Evolutionary conservation across 768 basidiomycete genomes (phyloP).

Genomic region (Suillus brevipes): DNA sequence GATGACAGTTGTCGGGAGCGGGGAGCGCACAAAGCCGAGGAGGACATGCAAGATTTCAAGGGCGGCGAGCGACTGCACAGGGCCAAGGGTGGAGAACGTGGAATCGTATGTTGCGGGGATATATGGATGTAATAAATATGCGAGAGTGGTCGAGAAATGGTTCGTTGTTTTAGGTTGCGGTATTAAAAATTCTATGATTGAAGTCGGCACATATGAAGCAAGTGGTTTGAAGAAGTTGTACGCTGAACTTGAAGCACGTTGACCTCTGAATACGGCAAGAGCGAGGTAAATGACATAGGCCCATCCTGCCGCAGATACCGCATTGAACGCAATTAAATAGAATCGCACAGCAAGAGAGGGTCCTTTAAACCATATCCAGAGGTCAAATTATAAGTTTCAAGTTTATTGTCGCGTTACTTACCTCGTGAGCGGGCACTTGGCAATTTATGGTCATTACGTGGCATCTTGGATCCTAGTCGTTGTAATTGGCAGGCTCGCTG

Average conservation of each 20-base stretch:
- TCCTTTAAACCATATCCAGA: background rate
- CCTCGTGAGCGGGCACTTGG: slow-evolving; percentile 10
- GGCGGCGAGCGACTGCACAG: slow-evolving; percentile 81
- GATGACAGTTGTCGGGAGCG: slow-evolving; percentile 68
- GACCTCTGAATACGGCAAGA: slow-evolving; percentile 41
- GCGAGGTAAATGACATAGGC: slow-evolving; percentile 61
- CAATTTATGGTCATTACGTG: background rate
- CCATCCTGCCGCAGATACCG: slow-evolving; percentile 76
- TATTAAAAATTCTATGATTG: slow-evolving; percentile 10
- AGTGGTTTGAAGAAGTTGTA: slow-evolving; percentile 44
- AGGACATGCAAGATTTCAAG: slow-evolving; percentile 84
- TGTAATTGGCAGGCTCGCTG: background rate
- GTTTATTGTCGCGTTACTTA: background rate
- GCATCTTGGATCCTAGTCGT: background rate
- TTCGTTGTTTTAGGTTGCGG: slow-evolving; percentile 26
- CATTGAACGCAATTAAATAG: slow-evolving; percentile 83
- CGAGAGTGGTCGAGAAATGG: slow-evolving; percentile 37
- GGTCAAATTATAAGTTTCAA: background rate
- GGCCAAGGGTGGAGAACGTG: slow-evolving; percentile 60
- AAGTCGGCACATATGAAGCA: slow-evolving; percentile 20
- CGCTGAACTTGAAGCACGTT: background rate
- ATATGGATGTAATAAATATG: slow-evolving; percentile 35
- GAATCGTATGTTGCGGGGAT: slow-evolving; percentile 48
- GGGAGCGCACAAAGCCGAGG: slow-evolving; percentile 77
- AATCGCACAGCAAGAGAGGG: slow-evolving; percentile 11